Conservation (phyloP, 768 basidiomycete genomes). For the Cyclocybe aegerita region DNA sequence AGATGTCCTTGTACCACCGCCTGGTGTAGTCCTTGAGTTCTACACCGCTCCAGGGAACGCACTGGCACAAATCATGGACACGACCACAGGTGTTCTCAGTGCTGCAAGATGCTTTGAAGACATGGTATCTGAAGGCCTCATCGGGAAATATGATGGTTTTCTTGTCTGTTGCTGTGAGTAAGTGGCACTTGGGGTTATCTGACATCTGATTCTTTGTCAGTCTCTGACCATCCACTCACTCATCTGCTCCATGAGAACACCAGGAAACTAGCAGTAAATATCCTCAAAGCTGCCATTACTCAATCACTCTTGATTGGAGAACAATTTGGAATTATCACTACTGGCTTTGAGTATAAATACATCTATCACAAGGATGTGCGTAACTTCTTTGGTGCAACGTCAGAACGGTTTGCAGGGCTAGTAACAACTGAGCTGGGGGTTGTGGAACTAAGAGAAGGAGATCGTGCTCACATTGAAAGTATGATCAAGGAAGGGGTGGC, state of each 20-base stretch:
- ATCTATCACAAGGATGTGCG: constrained; percentile 31
- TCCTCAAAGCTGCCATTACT: constrained; percentile 32
- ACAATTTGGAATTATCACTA: constrained; percentile 37
- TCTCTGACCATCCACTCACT: constrained; percentile 36
- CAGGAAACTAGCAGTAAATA: constrained; percentile 32
- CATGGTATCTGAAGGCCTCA: constrained; percentile 20
- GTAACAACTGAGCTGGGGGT: constrained; percentile 31
- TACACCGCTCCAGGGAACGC: constrained; percentile 32
- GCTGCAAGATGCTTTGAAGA: constrained; percentile 29
- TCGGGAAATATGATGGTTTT: constrained; percentile 33
- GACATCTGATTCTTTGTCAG: constrained; percentile 10
- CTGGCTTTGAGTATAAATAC: constrained; percentile 33
- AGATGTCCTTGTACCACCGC: constrained; percentile 24
- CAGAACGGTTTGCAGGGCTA: constrained; percentile 35
- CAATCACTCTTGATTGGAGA: constrained; percentile 32
- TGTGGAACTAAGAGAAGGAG: constrained; percentile 31
- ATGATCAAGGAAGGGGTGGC: constrained; percentile 29
- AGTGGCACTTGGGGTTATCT: not conserved
- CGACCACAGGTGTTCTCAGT: constrained; percentile 28
- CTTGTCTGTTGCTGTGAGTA: constrained; percentile 38
- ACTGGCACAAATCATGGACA: constrained; percentile 31
- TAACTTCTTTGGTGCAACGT: constrained; percentile 30
- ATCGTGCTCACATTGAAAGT: constrained; percentile 23
- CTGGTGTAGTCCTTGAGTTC: constrained; percentile 25
- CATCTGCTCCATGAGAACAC: constrained; percentile 31